Conservation (phyloP, 768 basidiomycete species). For the Podaxis carcinomalis region DNA sequence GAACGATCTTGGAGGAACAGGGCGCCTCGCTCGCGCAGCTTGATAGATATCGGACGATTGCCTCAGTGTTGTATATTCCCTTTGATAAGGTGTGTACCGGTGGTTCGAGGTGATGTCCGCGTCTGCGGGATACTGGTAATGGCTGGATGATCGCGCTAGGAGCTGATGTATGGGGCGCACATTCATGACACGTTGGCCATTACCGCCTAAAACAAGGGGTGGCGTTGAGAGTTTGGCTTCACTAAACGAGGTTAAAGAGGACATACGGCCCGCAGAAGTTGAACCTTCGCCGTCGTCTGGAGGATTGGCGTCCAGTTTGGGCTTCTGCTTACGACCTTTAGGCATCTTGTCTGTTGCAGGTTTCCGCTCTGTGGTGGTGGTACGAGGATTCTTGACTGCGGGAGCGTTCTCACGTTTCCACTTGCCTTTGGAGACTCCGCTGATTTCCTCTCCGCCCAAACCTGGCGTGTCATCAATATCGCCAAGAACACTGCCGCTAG, state of each 20-base stretch:
- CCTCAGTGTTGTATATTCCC: conserved; percentile 11
- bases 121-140: background rate
- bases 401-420: conserved; percentile 17
- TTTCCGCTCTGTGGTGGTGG: conserved; percentile 5
- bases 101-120: conserved; percentile 10
- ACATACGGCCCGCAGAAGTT: background rate
- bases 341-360: conserved; percentile 4
- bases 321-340: conserved; percentile 13
- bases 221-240: background rate
- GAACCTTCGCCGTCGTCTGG: background rate
- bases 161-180: background rate
- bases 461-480: conserved; percentile 16
- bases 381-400: conserved; percentile 8
- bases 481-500: conserved; percentile 16
- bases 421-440: conserved; percentile 15
- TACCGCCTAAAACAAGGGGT: background rate
- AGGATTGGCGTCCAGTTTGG: background rate
- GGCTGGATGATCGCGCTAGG: background rate
- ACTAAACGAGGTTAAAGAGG: background rate
- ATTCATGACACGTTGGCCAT: conserved; percentile 3
- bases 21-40: conserved; percentile 16
- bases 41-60: conserved; percentile 12
- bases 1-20: conserved; percentile 45
- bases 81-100: conserved; percentile 34
- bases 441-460: conserved; percentile 12